Evolutionary conservation across 441 rosid species (phyloP).

Genomic region (Omphalea diandra): DNA sequence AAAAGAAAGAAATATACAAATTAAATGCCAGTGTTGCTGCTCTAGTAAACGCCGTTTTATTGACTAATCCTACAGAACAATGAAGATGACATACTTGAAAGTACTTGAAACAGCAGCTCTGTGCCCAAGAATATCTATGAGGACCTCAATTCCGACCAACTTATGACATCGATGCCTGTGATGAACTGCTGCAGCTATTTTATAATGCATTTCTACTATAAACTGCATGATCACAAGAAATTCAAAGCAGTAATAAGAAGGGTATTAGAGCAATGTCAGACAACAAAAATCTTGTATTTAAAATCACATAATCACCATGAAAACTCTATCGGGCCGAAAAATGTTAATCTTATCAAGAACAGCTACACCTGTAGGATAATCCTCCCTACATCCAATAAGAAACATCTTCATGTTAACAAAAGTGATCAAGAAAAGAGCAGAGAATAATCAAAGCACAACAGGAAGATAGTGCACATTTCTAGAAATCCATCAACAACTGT

Average conservation of each 20-base stretch:
- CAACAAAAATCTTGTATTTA: conserved; percentile 9
- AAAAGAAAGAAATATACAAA: not conserved
- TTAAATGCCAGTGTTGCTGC: not conserved
- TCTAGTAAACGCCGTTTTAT: not conserved
- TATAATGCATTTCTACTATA: conserved; percentile 83
- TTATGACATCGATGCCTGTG: conserved; percentile 79
- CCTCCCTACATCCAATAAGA: conserved; percentile 52
- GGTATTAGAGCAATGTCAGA: conserved; percentile 21
- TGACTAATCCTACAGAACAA: not conserved
- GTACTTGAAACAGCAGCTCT: conserved; percentile 87
- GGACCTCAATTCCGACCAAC: conserved; percentile 87
- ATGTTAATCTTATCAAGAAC: conserved; percentile 82
- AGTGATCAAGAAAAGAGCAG: conserved; percentile 14
- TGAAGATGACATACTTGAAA: conserved; percentile 44
- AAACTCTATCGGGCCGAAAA: conserved; percentile 95
- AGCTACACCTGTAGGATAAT: conserved; percentile 41
- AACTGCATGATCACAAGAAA: conserved; percentile 52
- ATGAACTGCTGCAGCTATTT: conserved; percentile 74
- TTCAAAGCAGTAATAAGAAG: conserved; percentile 11
- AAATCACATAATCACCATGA: conserved; percentile 63
- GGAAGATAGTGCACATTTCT: conserved; percentile 56
- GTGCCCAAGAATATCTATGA: conserved; percentile 70
- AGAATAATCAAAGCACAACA: conserved; percentile 19
- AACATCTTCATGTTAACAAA: conserved; percentile 17
- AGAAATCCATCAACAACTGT: conserved; percentile 95